A percentile compares a stretch with the other conserved stretches of the same genome.
These are phyloP conservation scores for Capronia epimyces DNA, from an alignment of 2,329 filamentous ascomycete species.

Conservation along the genomic window DNA sequence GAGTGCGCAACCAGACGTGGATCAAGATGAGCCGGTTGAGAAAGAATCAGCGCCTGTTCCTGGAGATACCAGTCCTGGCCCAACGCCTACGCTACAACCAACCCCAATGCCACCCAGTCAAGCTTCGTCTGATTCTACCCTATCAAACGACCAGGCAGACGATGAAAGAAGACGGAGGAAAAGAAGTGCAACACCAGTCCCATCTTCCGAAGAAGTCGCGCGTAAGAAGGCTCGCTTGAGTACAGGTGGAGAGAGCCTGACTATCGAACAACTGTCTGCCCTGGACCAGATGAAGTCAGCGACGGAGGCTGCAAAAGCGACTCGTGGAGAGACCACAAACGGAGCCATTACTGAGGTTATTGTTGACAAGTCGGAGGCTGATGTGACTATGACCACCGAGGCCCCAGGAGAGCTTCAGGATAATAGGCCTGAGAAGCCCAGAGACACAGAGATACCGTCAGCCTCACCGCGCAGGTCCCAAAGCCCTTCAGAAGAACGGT, in stretches of 20 bases:
- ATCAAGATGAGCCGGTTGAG: slow-evolving; percentile 1
- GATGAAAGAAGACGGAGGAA: slow-evolving; percentile 63
- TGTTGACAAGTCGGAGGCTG: slow-evolving; percentile 30
- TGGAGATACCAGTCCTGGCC: background rate
- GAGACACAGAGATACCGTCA: background rate
- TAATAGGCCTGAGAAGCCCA: background rate
- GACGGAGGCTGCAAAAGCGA: slow-evolving; percentile 27
- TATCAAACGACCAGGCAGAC: slow-evolving; percentile 37
- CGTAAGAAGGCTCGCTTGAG: slow-evolving; percentile 52
- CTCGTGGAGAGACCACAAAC: slow-evolving; percentile 4
- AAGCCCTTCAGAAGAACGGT: slow-evolving; percentile 35
- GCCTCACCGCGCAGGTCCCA: slow-evolving; percentile 21
- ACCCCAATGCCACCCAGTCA: background rate
- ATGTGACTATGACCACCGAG: slow-evolving; percentile 28
- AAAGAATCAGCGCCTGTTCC: background rate
- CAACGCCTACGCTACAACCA: background rate
- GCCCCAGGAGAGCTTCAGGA: background rate
- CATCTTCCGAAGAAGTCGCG: slow-evolving; percentile 49
- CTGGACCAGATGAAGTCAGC: slow-evolving; percentile 20
- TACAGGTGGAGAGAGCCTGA: slow-evolving; percentile 17
- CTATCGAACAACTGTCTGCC: slow-evolving; percentile 24
- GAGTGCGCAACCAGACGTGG: background rate
- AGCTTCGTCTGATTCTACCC: slow-evolving; percentile 5
- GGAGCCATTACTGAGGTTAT: background rate
- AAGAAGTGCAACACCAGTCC: slow-evolving; percentile 58